Evolutionary conservation across 768 basidiomycete genomes (phyloP).

Genomic region (Kwoniella heveanensis): DNA sequence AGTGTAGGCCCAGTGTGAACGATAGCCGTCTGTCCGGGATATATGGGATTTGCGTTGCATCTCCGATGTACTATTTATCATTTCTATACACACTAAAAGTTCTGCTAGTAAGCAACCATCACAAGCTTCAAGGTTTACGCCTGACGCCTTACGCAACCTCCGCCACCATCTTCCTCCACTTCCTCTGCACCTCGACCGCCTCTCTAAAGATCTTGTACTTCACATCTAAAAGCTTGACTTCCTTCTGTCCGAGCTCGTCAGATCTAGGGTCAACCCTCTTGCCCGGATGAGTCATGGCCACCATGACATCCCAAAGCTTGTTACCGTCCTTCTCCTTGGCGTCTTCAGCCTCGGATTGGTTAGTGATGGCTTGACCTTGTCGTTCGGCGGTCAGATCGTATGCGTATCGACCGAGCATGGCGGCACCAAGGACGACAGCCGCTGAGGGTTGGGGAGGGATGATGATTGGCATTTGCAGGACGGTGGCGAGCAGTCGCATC

Average conservation of each 20-base stretch:
- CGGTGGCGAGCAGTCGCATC: conserved; percentile 86
- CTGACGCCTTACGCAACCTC: conserved; percentile 43
- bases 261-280: conserved; percentile 69
- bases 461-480: conserved; percentile 78
- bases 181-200: conserved; percentile 80
- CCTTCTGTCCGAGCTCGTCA: conserved; percentile 65
- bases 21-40: too few species aligned
- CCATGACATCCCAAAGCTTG: conserved; percentile 90
- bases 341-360: conserved; percentile 56
- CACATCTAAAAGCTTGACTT: conserved; percentile 76
- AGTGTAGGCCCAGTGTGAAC: too few species aligned
- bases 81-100: background rate
- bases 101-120: too few species aligned
- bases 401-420: conserved; percentile 90
- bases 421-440: conserved; percentile 88
- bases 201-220: conserved; percentile 95
- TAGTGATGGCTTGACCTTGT: conserved; percentile 55
- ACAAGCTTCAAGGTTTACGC: too few species aligned
- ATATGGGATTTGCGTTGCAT: too few species aligned
- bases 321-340: conserved; percentile 63
- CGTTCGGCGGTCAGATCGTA: conserved; percentile 60
- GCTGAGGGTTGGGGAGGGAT: conserved; percentile 74
- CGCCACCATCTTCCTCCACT: conserved; percentile 80
- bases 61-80: background rate
- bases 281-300: conserved; percentile 89